Evolutionary conservation across 164 flowering plant genomes (phyloP), one percentile per base, ranked within the genome.

Genomic region (Aristolochia contorta): DNA sequence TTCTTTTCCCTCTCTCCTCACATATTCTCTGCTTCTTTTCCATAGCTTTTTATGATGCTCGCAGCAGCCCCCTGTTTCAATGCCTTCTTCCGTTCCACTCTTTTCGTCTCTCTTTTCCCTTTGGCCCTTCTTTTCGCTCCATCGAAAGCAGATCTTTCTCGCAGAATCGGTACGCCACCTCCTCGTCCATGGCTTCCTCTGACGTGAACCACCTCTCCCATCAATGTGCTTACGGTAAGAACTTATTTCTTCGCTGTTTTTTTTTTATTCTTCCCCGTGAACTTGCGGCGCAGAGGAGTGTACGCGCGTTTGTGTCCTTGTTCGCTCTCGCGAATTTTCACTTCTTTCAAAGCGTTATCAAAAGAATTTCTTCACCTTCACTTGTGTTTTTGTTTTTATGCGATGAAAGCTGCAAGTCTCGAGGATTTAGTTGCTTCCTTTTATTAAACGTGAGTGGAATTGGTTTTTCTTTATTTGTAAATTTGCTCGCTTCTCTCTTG

Each of bases 201-300:
- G 30, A 53, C 27, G 55, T 53, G 30, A 53, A 16, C 30, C 56
- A 27, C 16, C 56, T 53, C 30, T 53, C 55, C 55, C 55, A 52
- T 24, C 55, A 52, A 14, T 52, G 55, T 27, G 55, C 21, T 52
- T 52, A 52, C 24, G 55, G 55, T 52, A 21, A 21, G 21, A 2
- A 0, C n/a, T 20, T 52, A 20, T 20, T 52, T 52, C 15, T 12
- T 52, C 24, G 3, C 0, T 52, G 0, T 13, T 20, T 19, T 14
- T 7, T 20, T 24, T 52, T 21, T 20, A 8, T 52, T 52, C 27
- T 18, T 3, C 12, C 55, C 21, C 24, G 10, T 8, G 3, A 14
- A 4, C 23, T 12, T 52, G 22, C 23, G 43, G 43, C 55, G 27
- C 24, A 12, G 7, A 19, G 27, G 15, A 5, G 55, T 14, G 25